Evolutionary conservation across 768 basidiomycete genomes (phyloP), one percentile per base, ranked within the genome.

Genomic region (Glaciozyma martinii): DNA sequence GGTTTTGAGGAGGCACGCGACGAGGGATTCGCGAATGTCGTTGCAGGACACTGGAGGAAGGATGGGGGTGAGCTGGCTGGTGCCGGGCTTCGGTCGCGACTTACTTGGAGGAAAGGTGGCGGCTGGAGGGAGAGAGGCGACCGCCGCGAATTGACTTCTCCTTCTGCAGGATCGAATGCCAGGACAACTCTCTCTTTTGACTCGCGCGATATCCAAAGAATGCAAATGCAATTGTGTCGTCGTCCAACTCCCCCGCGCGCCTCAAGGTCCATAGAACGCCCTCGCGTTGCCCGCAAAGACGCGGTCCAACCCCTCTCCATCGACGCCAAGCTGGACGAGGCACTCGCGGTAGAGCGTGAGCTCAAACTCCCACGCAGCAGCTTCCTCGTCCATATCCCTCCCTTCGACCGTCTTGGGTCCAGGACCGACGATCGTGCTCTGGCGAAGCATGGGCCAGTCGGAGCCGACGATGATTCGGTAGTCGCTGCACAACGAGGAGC

Each of bases 1-100:
- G 0, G 90, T 89, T 72, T 82, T 83, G 73, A 92, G 80, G 7
- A 94, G 76, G 72, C 91, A 94, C 65, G 87, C 83, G 72, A 89
- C 91, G 74, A 94, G 82, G 43, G 89, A 88, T 33, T 78, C 80
- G 56, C 90, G 79, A 64, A 94, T 32, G 18, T 54, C 30, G 29
- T 54, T 27, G 53, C 53, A 54, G 29, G 53, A 54, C 53, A 54
- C n/a, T 15, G 21, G 25, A n/a, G 25, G 25, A 9, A 8, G 21
- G 49, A 10, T 29, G 5, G 7, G 49, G 21, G 2, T n/a, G 25
- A 50, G 49, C 5, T 40, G 37, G 37, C 7, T n/a, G 37, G 10
- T 33, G 33, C 5, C 6, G 15, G 37, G 5, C 33, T 33, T 8
- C 37, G 37, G n/a, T n/a, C 37, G 37, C 37, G 37, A 40, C 37